These are phyloP conservation scores for Ascochyta clinopodiicola DNA, from an alignment of 2,329 filamentous ascomycete species.

Conservation along the genomic window DNA sequence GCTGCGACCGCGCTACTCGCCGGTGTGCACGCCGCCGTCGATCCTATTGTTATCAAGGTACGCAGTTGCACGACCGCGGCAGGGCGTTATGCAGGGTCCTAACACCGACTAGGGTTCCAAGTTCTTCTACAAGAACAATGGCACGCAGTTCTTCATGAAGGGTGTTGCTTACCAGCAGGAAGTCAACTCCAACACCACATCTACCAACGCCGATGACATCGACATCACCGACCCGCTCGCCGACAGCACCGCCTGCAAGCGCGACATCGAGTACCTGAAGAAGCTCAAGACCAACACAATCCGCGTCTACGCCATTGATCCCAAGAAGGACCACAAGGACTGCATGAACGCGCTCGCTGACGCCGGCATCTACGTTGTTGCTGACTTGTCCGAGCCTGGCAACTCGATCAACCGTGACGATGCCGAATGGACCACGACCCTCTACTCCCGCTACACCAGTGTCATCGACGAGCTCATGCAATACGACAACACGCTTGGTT, in stretches of 20 bases:
- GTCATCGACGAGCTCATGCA: conserved; percentile 82
- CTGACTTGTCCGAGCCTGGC: conserved; percentile 83
- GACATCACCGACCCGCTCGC: conserved; percentile 84
- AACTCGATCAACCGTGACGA: conserved; percentile 84
- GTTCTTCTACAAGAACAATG: conserved; percentile 88
- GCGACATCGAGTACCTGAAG: conserved; percentile 82
- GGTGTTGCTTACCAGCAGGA: conserved; percentile 96
- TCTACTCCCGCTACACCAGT: conserved; percentile 80
- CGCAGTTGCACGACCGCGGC: conserved; percentile 14
- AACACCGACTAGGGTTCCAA: conserved; percentile 68
- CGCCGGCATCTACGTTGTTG: conserved; percentile 93
- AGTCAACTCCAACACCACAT: conserved; percentile 58
- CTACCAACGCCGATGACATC: conserved; percentile 53
- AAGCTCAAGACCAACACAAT: conserved; percentile 89
- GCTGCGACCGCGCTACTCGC: conserved; percentile 61
- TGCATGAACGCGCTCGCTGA: conserved; percentile 86
- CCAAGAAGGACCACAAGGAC: conserved; percentile 74
- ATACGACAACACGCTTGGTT: conserved; percentile 92
- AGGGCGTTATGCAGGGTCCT: conserved; percentile 11
- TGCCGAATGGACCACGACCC: conserved; percentile 77
- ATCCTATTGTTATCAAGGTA: conserved; percentile 75
- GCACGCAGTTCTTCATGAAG: conserved; percentile 83
- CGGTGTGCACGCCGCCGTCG: conserved; percentile 61
- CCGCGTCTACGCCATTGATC: conserved; percentile 92
- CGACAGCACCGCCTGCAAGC: conserved; percentile 73